phyloP scores from a whole-genome alignment of 2,329 filamentous ascomycete genomes.

The Cladophialophora exuberans region DNA sequence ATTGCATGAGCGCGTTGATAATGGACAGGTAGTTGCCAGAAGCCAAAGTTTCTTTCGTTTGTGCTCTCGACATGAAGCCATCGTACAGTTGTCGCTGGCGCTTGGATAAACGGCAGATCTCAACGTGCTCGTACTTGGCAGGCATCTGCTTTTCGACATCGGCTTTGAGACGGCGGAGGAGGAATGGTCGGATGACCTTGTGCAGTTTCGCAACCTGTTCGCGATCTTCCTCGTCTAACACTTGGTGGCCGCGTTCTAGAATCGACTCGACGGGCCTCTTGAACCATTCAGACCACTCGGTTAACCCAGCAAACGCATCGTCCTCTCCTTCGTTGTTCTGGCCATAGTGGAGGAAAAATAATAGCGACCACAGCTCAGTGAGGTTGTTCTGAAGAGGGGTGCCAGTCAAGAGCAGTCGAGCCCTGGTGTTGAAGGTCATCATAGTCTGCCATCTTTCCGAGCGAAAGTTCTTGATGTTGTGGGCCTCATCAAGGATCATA shows the following conservation, averaged over 20 bases:
- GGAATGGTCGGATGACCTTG: constrained; percentile 87
- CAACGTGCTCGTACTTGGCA: constrained; percentile 94
- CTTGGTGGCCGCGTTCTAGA: constrained; percentile 87
- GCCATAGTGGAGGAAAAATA: constrained; percentile 95
- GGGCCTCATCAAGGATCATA: constrained; percentile 95
- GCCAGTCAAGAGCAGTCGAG: constrained; percentile 84
- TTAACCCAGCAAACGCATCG: constrained; percentile 89
- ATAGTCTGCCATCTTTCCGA: constrained; percentile 96
- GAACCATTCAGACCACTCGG: constrained; percentile 96
- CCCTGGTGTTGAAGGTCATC: constrained; percentile 87
- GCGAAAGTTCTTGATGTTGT: constrained; percentile 99
- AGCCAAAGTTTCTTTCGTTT: constrained; percentile 84
- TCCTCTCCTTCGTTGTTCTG: constrained; percentile 73
- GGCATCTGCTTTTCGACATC: constrained; percentile 99
- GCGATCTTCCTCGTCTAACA: constrained; percentile 91
- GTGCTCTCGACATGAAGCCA: constrained; percentile 87
- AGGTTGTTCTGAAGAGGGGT: constrained; percentile 97
- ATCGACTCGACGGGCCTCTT: constrained; percentile 95
- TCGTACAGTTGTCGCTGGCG: constrained; percentile 95
- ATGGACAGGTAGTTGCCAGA: constrained; percentile 97
- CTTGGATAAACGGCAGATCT: constrained; percentile 93
- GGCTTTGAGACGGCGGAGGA: constrained; percentile 86
- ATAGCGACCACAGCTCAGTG: constrained; percentile 92
- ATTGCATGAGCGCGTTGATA: constrained; percentile 96
- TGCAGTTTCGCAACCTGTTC: constrained; percentile 92